Evolutionary conservation across 495 filamentous ascomycete genomes (phyloP).

Genomic region (Penicillium pancosmium): DNA sequence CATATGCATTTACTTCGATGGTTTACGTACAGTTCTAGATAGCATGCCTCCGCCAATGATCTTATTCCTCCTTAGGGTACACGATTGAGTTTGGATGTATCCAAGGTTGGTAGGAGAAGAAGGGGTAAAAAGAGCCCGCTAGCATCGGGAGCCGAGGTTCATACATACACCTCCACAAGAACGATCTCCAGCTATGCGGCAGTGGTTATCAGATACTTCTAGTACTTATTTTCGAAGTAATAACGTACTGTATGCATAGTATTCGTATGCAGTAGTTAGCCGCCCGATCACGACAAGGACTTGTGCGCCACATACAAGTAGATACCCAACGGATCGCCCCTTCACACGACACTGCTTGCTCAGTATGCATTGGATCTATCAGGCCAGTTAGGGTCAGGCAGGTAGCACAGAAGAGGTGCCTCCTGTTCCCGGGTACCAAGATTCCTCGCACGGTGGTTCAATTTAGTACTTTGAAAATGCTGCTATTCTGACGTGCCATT

Average conservation of each 20-base stretch:
- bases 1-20: neutral
- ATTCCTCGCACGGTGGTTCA: slow-evolving; percentile 7
- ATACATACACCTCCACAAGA: no score
- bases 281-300: no score
- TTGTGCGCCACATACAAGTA: no score
- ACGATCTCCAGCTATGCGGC: no score
- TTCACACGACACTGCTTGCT: neutral
- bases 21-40: neutral
- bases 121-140: neutral
- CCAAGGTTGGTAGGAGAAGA: neutral
- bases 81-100: slow-evolving; percentile 17
- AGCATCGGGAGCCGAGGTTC: neutral
- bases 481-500: neutral
- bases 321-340: neutral
- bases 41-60: neutral
- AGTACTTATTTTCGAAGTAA: no score
- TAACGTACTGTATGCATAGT: no score
- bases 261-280: no score
- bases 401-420: neutral
- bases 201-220: no score
- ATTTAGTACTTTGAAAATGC: slow-evolving; percentile 6
- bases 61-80: slow-evolving; percentile 12
- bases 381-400: neutral
- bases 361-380: neutral
- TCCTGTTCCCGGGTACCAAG: slow-evolving; percentile 9